Base-by-base conservation (phyloP, 2,329 filamentous ascomycete species). In the Didymella pinodella region DNA sequence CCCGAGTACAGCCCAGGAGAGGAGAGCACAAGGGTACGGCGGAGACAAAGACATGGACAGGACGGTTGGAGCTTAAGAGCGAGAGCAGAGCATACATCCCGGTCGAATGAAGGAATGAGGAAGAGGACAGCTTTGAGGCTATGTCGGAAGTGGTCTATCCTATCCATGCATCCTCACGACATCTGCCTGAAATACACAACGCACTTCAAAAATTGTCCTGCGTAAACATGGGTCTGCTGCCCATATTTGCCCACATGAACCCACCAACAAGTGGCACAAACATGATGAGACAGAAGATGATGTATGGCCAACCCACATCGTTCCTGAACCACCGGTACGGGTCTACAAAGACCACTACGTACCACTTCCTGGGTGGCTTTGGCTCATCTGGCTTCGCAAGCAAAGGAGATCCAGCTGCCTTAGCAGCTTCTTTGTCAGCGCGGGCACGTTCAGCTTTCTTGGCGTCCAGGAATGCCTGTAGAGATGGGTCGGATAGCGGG, bases 11-110 rank as follows among this genome's bases (percentile, higher is more conserved):
- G 78, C 70, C 59, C 76, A 79, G 66, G 75, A 75, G 70, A 80
- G 84, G 71, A 78, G 78, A 68, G 77, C 78, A 70, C 82, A 85
- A 72, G 83, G 83, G 31, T 86, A 86, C 77, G 84, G 83, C 18
- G 79, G 77, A 31, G 60, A 57, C 22, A 70, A 65, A 77, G 85
- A 77, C 78, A 82, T 76, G 81, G 77, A 74, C 57, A 61, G 68
- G 57, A 69, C 69, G 46, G 78, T 88, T 75, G 85, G 86, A 7
- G 41, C 41, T 26, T 44, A 44, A 25, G 38, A 22, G 10, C 6
- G 20, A 6, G 4, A 4, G 11, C 4, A 25, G 11, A 25, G 38
- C 20, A 41, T 25, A 25, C 20, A 25, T 25, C 20, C 25, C 38
- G 20, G 38, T 12, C 38, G 18, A 25, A 5, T 3, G 11, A 22